phyloP scores from a whole-genome alignment of 306 rosid species.

The Lathyrus sativus region DNA sequence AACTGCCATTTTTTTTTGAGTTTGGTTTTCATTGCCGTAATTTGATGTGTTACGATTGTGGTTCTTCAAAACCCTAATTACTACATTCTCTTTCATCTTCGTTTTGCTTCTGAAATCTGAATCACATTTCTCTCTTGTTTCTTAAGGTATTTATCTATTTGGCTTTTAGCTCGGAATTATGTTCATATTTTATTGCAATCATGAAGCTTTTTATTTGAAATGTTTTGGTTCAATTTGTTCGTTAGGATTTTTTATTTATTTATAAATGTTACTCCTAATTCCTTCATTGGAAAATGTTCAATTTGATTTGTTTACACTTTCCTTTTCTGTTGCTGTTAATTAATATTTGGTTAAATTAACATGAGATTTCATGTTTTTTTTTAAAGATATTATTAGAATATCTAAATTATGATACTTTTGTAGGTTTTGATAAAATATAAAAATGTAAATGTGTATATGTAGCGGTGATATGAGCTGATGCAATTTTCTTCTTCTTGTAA shows the following conservation, averaged over 20 bases:
- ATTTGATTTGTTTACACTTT: slow-evolving; percentile 32
- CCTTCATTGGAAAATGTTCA: slow-evolving; percentile 33
- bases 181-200: not conserved
- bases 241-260: slow-evolving; percentile 2
- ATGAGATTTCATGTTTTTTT: slow-evolving; percentile 27
- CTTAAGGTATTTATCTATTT: slow-evolving; percentile 9
- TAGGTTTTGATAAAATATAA: not conserved
- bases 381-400: not conserved
- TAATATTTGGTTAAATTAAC: slow-evolving; percentile 24
- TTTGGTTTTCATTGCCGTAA: slow-evolving; percentile 42
- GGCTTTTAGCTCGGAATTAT: slow-evolving; percentile 27
- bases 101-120: slow-evolving; percentile 27
- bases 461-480: not conserved
- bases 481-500: slow-evolving; percentile 1
- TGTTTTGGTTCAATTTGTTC: slow-evolving; percentile 21
- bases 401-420: slow-evolving; percentile 13
- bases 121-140: slow-evolving; percentile 1
- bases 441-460: slow-evolving; percentile 9
- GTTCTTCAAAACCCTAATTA: slow-evolving; percentile 58
- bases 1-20: not conserved
- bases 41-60: slow-evolving; percentile 18
- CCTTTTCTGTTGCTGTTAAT: slow-evolving; percentile 20
- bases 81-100: not conserved
- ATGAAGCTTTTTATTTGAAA: slow-evolving; percentile 5
- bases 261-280: not conserved